These are phyloP conservation scores for Vitis vinifera DNA, from an alignment of 164 flowering plant species.

Conservation along the genomic window DNA sequence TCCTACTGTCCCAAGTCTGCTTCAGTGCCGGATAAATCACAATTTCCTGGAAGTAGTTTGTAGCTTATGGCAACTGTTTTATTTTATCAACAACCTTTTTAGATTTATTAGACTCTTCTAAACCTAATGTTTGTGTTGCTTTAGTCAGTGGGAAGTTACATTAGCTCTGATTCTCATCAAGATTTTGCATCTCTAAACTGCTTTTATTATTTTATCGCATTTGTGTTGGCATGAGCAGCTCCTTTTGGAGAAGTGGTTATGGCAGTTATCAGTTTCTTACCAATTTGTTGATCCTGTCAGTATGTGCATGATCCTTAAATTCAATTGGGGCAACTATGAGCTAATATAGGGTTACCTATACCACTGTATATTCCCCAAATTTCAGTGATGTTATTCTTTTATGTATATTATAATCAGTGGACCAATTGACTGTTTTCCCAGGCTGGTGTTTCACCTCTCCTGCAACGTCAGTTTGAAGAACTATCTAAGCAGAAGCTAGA, in stretches of 20 bases:
- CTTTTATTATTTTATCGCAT: not conserved
- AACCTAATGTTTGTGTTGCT: not conserved
- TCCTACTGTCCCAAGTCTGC: no score
- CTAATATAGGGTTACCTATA: not conserved
- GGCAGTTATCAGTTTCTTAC: not conserved
- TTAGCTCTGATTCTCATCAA: no score
- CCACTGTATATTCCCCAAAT: not conserved
- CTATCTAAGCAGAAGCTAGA: constrained; percentile 47
- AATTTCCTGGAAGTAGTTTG: not conserved
- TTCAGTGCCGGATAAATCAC: no score
- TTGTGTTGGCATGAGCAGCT: not conserved
- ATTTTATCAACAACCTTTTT: not conserved
- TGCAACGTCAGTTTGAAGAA: constrained; percentile 81
- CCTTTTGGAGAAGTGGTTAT: not conserved
- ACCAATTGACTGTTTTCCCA: constrained; percentile 16
- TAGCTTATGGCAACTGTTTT: not conserved
- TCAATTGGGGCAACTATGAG: constrained; percentile 1
- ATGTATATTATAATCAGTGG: no score
- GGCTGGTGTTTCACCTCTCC: constrained; percentile 84
- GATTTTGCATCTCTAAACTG: not conserved
- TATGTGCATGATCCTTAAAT: not conserved
- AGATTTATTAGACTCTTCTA: not conserved
- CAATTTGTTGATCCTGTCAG: not conserved
- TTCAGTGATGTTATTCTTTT: no score
- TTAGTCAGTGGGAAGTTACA: not conserved